These are phyloP conservation scores for Saturnispora saitoi DNA, from an alignment of 805 yeast genomes.

Conservation along the genomic window DNA sequence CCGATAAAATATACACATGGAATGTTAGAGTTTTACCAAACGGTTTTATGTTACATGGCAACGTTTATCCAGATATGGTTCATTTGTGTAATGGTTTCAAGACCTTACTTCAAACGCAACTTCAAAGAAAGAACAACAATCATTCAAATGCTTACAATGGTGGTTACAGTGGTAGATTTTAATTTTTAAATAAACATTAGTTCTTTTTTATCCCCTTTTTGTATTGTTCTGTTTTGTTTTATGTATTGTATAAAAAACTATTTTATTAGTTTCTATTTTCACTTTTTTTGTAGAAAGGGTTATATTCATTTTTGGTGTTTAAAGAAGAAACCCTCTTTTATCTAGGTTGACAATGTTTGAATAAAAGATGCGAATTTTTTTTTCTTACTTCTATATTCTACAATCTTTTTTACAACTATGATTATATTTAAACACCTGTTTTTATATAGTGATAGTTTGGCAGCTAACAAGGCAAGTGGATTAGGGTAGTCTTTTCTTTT, in stretches of 20 bases:
- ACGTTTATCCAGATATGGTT: conserved; percentile 82
- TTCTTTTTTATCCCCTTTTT: neutral
- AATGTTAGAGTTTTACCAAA: conserved; percentile 84
- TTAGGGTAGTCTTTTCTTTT: neutral
- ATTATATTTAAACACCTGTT: neutral
- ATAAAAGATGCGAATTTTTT: neutral
- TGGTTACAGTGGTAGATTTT: conserved; percentile 9
- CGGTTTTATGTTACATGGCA: conserved; percentile 73
- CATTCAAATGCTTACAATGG: conserved; percentile 12
- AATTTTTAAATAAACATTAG: neutral
- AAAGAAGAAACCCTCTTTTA: neutral
- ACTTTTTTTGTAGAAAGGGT: no score
- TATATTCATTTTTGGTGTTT: neutral
- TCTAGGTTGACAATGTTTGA: neutral
- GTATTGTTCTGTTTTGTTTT: conserved; percentile 1
- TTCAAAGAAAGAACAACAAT: conserved; percentile 16
- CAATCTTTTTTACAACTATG: neutral
- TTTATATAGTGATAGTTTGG: neutral
- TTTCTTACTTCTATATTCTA: neutral
- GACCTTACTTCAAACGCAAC: conserved; percentile 30
- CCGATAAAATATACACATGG: conserved; percentile 70
- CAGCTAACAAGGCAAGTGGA: conserved; percentile 6
- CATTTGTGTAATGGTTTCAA: conserved; percentile 93
- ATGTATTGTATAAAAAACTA: conserved; percentile 1
- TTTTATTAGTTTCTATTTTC: neutral